phyloP scores from a whole-genome alignment of 2,329 filamentous ascomycete genomes.

The Diaporthe sp. region DNA sequence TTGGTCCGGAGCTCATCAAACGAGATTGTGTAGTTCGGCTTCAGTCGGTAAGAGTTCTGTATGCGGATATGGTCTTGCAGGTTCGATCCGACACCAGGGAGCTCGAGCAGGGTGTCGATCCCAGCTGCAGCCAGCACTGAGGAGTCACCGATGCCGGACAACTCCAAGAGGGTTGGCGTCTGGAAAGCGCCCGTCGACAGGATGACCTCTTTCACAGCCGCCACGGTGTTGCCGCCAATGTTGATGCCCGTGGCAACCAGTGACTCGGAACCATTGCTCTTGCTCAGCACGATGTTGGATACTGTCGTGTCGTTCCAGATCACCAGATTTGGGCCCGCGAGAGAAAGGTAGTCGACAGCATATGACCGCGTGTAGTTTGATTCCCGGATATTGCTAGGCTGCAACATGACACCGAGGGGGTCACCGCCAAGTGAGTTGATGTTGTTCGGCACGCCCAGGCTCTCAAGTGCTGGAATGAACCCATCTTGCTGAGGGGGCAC shows the following conservation, averaged over 20 bases:
- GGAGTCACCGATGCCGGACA: constrained; percentile 25
- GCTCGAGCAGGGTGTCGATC: constrained; percentile 51
- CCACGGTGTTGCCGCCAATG: constrained; percentile 21
- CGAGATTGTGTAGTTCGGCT: constrained; percentile 31
- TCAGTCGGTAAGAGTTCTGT: constrained; percentile 40
- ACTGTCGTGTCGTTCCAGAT: constrained; percentile 49
- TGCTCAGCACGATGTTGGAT: constrained; percentile 35
- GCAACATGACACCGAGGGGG: constrained; percentile 1
- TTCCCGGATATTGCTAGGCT: constrained; percentile 43
- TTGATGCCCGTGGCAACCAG: constrained; percentile 44
- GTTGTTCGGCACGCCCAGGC: constrained; percentile 4
- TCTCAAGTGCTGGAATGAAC: constrained; percentile 6
- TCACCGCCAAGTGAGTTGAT: constrained; percentile 5
- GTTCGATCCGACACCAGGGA: constrained; percentile 59
- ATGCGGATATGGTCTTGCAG: constrained; percentile 56
- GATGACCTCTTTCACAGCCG: constrained; percentile 43
- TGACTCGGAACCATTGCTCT: constrained; percentile 36
- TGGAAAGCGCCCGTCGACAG: constrained; percentile 26
- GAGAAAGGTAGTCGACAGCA: constrained; percentile 47
- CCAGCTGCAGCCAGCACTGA: constrained; percentile 42
- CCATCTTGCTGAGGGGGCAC: constrained; percentile 2
- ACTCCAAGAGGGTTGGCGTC: constrained; percentile 25
- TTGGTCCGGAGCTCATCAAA: constrained; percentile 35
- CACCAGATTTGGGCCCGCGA: constrained; percentile 50
- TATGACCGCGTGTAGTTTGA: constrained; percentile 44